Conservation (phyloP, 495 filamentous ascomycete species). For the Hypoxylon fragiforme region DNA sequence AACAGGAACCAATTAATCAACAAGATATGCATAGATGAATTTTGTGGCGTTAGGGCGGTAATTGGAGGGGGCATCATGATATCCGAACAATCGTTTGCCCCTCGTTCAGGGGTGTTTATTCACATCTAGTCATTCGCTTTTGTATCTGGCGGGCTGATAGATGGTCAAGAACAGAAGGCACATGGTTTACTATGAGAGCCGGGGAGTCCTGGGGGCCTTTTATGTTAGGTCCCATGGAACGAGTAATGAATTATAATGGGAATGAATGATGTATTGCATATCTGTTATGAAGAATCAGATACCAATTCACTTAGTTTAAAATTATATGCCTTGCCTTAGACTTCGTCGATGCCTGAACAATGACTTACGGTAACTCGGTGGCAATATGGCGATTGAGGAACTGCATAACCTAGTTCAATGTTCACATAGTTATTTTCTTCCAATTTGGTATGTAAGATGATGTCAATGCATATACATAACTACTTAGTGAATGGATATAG, state of each 20-base stretch:
- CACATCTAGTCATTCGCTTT: conserved; percentile 29
- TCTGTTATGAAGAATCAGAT: conserved; percentile 30
- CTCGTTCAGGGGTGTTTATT: conserved; percentile 11
- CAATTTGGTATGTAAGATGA: no score
- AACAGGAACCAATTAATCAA: background rate
- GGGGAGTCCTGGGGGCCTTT: background rate
- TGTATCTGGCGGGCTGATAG: conserved; percentile 17
- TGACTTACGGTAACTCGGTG: no score
- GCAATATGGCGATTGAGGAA: no score
- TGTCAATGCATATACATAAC: no score
- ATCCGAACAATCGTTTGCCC: conserved; percentile 36
- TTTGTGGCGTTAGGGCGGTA: conserved; percentile 29
- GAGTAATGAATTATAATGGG: conserved; percentile 23
- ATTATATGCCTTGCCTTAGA: conserved; percentile 8
- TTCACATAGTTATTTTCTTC: no score
- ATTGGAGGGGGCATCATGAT: conserved; percentile 31
- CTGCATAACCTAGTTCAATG: no score
- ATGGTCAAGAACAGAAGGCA: conserved; percentile 21
- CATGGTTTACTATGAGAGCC: no score
- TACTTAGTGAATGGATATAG: no score
- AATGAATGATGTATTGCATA: conserved; percentile 19
- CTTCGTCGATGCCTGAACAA: background rate
- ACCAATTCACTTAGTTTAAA: conserved; percentile 19
- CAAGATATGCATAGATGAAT: conserved; percentile 30
- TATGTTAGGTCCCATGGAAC: conserved; percentile 8